phyloP scores from a whole-genome alignment of 257 asterid genomes.

The Forsythia viridissima region DNA sequence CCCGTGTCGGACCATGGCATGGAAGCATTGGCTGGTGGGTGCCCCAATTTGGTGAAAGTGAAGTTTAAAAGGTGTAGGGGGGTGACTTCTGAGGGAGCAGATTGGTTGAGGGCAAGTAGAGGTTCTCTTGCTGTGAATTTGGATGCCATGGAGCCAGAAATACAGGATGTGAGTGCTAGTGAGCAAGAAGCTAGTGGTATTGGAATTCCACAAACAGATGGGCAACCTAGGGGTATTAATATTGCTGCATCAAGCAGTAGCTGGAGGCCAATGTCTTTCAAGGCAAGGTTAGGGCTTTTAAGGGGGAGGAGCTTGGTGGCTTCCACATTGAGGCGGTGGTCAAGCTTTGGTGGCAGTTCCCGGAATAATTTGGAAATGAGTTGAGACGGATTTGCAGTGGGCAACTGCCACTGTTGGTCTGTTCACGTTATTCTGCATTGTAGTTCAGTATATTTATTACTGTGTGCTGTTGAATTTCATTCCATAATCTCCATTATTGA shows the following conservation, averaged over 20 bases:
- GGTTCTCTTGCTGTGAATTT: conserved; percentile 67
- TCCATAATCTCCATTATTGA: background rate
- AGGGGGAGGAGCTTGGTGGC: conserved; percentile 62
- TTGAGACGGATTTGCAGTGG: conserved; percentile 27
- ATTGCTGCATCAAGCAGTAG: conserved; percentile 37
- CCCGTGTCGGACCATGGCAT: conserved; percentile 80
- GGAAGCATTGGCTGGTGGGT: conserved; percentile 86
- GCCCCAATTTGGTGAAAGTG: conserved; percentile 89
- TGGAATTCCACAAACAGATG: conserved; percentile 28
- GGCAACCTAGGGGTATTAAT: conserved; percentile 27
- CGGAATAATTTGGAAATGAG: conserved; percentile 41
- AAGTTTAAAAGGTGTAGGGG: conserved; percentile 91
- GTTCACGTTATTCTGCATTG: conserved; percentile 17
- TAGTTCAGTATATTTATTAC: conserved; percentile 20
- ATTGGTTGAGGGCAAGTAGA: conserved; percentile 75
- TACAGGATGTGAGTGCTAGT: conserved; percentile 45
- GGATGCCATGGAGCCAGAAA: conserved; percentile 63
- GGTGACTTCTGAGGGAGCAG: conserved; percentile 77
- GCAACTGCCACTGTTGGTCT: conserved; percentile 17
- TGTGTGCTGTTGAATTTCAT: conserved; percentile 17
- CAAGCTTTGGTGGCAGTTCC: conserved; percentile 63
- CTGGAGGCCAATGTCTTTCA: conserved; percentile 68
- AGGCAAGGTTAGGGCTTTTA: conserved; percentile 60
- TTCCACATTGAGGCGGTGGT: conserved; percentile 74
- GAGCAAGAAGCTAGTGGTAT: conserved; percentile 48